Base-by-base conservation (phyloP, 1,284 basidiomycete genomes). In the Vanrija sp. region DNA sequence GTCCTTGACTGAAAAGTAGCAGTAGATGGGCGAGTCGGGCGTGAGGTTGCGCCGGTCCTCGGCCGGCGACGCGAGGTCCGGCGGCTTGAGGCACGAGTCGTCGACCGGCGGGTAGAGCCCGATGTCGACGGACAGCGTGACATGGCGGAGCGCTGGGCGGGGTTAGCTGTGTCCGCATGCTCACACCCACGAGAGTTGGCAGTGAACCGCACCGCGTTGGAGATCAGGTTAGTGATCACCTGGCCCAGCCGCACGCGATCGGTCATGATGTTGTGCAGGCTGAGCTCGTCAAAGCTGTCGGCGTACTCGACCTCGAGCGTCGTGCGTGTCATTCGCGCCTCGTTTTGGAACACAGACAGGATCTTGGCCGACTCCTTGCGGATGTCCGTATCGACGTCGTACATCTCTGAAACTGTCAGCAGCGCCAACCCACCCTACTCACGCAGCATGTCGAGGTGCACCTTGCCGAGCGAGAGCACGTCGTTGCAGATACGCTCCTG, bases 401-500 rank as follows among this genome's bases (percentile, higher is more conserved):
- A 70, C 53, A 72, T 67, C 57, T 71, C 65, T 65, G 53, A 74
- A 65, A n/a, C 65, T 60, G 59, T 66, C 10, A 15, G 39, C n/a
- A 10, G n/a, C n/a, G n/a, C n/a, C n/a, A n/a, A n/a, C n/a, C n/a
- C n/a, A n/a, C n/a, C n/a, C n/a, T n/a, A 19, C 66, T 61, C 60
- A 68, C 66, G 64, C 5, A 73, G 61, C 65, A 67, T 71, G 55
- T 73, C 69, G 8, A 78, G 68, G 55, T 79, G 78, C 29, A 79
- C 74, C 38, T 75, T 62, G 6, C 76, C 77, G 14, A 79, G 60
- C 8, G 76, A 77, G 12, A 78, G 65, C 6, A 78, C 74, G 55
- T 79, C 78, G 51, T 78, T 78, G 40, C 74, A 73, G 49, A 79
- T 78, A 38, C 76, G 65, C 57, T 78, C 76, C 63, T 79, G 78